A percentile compares a stretch with the other conserved stretches of the same genome.
Evolutionary conservation across 768 basidiomycete genomes (phyloP).

Genomic region (Agrocybe pediades): DNA sequence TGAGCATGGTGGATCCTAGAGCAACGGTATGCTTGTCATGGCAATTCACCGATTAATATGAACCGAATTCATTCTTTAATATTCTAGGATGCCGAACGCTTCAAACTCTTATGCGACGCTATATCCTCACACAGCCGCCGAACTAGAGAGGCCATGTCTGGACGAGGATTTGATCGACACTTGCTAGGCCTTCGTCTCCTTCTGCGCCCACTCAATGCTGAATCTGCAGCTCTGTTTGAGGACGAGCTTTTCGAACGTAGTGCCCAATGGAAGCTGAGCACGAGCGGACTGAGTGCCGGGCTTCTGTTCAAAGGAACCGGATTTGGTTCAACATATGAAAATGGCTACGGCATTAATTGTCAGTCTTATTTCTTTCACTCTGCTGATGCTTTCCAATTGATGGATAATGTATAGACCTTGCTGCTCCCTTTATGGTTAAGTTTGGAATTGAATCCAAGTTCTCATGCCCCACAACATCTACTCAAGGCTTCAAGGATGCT

Average conservation of each 20-base stretch:
- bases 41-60: not conserved
- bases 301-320: slow-evolving; percentile 88
- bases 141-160: slow-evolving; percentile 77
- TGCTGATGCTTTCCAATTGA: not conserved
- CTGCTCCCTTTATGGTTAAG: slow-evolving; percentile 77
- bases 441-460: slow-evolving; percentile 94
- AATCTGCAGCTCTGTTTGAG: slow-evolving; percentile 66
- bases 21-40: slow-evolving; percentile 39
- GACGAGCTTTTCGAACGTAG: slow-evolving; percentile 77
- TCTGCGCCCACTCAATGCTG: slow-evolving; percentile 54
- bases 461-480: slow-evolving; percentile 71
- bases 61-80: slow-evolving; percentile 8
- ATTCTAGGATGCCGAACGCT: slow-evolving; percentile 36
- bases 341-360: slow-evolving; percentile 97
- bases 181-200: slow-evolving; percentile 81
- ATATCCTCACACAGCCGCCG: slow-evolving; percentile 69
- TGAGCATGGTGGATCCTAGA: slow-evolving; percentile 64
- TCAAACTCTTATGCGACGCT: slow-evolving; percentile 63
- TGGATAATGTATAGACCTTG: slow-evolving; percentile 58
- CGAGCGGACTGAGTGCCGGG: slow-evolving; percentile 87
- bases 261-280: slow-evolving; percentile 85
- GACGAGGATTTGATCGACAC: slow-evolving; percentile 88
- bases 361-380: slow-evolving; percentile 38
- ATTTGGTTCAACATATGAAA: slow-evolving; percentile 78
- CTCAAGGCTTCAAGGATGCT: slow-evolving; percentile 61